A percentile compares a stretch with the other conserved stretches of the same genome.
Conservation (phyloP, 192 early-diverging fungal genomes). For the Pecoramyces ruminantium region DNA sequence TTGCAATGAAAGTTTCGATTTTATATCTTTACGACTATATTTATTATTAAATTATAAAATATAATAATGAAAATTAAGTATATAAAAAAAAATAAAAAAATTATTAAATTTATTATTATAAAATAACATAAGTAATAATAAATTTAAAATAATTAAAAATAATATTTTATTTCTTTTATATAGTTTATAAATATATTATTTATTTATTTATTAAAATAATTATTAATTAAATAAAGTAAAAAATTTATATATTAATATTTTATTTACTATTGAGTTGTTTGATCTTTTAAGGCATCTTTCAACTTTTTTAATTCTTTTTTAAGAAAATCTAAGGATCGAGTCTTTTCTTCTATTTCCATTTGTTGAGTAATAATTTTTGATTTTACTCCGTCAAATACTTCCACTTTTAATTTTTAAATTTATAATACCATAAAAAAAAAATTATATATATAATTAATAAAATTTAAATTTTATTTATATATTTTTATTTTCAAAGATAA, state of each 20-base stretch:
- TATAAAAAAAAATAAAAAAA: too few relatives aligned
- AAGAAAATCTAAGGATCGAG: slow-evolving; percentile 13
- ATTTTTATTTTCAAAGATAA: background rate
- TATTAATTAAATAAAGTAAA: too few relatives aligned
- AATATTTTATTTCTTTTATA: too few relatives aligned
- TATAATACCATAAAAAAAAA: background rate
- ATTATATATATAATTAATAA: too few relatives aligned
- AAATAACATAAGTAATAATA: too few relatives aligned
- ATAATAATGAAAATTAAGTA: too few relatives aligned
- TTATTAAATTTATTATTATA: too few relatives aligned
- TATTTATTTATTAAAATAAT: background rate
- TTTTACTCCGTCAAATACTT: slow-evolving; percentile 37
- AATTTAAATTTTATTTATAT: background rate
- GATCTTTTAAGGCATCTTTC: slow-evolving; percentile 15
- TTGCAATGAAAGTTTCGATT: slow-evolving; percentile 33
- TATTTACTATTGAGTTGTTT: slow-evolving; percentile 14
- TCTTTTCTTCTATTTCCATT: slow-evolving; percentile 28
- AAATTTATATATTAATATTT: background rate
- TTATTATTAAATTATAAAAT: too few relatives aligned
- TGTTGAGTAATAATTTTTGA: slow-evolving; percentile 32
- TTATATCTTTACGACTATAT: slow-evolving; percentile 12
- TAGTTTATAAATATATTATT: too few relatives aligned
- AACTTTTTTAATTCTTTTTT: slow-evolving; percentile 19
- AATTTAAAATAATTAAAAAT: too few relatives aligned
- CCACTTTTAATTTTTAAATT: background rate